Base-by-base conservation (phyloP, 169 alveolate genomes). In the Fabrea salina region DNA sequence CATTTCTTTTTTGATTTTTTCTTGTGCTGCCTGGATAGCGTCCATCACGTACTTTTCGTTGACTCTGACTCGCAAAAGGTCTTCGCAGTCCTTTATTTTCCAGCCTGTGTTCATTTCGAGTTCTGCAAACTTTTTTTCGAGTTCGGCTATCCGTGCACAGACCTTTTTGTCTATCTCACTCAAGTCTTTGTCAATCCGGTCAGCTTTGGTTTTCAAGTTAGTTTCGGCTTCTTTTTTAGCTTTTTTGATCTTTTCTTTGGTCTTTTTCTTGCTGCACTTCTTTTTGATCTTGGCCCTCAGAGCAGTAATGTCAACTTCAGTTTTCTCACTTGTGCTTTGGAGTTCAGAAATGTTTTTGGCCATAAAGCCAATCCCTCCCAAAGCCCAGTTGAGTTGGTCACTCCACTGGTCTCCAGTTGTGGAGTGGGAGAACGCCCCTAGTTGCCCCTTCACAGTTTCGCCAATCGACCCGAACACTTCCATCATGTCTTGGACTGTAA, bases 31-130 rank as follows among this genome's bases (percentile, higher is more conserved):
- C 13, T 41, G 27, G 19, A 70, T 22, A 39, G 79, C 79, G 32
- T 70, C 79, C 40, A 30, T 47, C 49, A 70, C 79, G 32, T 47
- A 70, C 39, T 70, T 41, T 25, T 70, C 79, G n/a, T 70, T 70
- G 5, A 70, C 79, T 25, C 79, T 41, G 0, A 47, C 37, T 25
- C 49, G 27, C 25, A 70, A 37, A 25, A 70, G 67, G 7, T 70
- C 37, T 47, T 70, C 79, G 22, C 59, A 43, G 32, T 70, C 79
- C 32, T 47, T 70, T 43, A 70, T 43, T 70, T 70, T 70, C 79
- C 79, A 70, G 13, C 25, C 4, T 22, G 79, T 70, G 8, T 70
- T 49, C 11, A 49, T 19, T 70, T 70, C 66, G 25, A 70, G 25
- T 22, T 70, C 79, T 5, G 59, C 22, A 2, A 70, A 25, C 49